These are phyloP conservation scores for Populus alba DNA, from an alignment of 345 rosid species.

Conservation along the genomic window DNA sequence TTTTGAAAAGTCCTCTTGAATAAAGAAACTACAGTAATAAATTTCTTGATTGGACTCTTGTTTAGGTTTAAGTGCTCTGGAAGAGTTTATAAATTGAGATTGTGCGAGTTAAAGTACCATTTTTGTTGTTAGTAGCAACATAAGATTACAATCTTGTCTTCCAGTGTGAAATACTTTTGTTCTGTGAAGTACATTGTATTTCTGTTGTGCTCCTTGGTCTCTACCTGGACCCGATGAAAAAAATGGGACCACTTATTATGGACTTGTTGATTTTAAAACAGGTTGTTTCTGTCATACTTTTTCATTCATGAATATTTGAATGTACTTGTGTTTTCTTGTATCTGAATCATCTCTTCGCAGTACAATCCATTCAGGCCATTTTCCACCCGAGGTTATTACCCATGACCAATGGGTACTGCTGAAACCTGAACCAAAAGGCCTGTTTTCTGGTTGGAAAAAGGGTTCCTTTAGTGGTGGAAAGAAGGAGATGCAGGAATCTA, in stretches of 20 bases:
- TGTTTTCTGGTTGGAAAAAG: constrained; percentile 73
- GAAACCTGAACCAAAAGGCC: constrained; percentile 57
- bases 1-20: too few relatives aligned
- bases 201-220: too few relatives aligned
- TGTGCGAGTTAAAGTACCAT: too few relatives aligned
- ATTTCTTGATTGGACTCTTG: background rate
- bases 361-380: constrained; percentile 38
- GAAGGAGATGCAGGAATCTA: constrained; percentile 82
- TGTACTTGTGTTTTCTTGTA: background rate
- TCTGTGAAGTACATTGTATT: too few relatives aligned
- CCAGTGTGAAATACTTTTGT: too few relatives aligned
- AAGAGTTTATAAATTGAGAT: background rate
- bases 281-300: background rate
- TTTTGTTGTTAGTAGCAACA: too few relatives aligned
- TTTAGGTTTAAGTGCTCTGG: background rate
- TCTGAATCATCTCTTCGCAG: constrained; percentile 36
- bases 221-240: too few relatives aligned
- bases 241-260: too few relatives aligned
- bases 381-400: constrained; percentile 71
- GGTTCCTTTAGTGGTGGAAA: constrained; percentile 68
- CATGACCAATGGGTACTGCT: constrained; percentile 68
- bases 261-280: too few relatives aligned
- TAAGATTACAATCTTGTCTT: too few relatives aligned
- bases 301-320: too few relatives aligned
- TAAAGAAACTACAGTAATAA: background rate